These are phyloP conservation scores for Taiwanofungus camphoratus DNA, from an alignment of 1,284 basidiomycete genomes.

Conservation along the genomic window DNA sequence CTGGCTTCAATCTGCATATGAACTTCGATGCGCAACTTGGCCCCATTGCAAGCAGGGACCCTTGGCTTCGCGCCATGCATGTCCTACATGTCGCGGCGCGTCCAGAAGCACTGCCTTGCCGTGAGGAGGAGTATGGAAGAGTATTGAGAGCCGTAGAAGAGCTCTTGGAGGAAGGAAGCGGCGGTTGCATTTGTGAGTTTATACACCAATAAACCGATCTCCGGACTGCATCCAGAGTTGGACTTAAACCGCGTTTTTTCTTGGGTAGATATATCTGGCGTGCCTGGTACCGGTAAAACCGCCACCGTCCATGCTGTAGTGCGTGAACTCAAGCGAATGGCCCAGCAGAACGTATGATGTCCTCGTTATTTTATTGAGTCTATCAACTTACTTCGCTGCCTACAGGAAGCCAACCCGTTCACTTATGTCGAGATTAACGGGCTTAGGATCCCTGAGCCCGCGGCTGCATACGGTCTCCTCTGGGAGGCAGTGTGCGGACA, in stretches of 20 bases:
- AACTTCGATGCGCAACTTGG: slow-evolving; percentile 17
- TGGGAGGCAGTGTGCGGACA: slow-evolving; percentile 87
- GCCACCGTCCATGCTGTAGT: slow-evolving; percentile 94
- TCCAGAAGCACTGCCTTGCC: slow-evolving; percentile 86
- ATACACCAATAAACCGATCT: not conserved
- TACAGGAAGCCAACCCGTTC: slow-evolving; percentile 86
- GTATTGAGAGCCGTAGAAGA: slow-evolving; percentile 80
- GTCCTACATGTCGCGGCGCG: slow-evolving; percentile 91
- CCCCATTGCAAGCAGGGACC: slow-evolving; percentile 55
- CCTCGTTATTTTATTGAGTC: not conserved
- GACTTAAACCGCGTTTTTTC: too few species aligned
- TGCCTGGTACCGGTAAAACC: slow-evolving; percentile 98
- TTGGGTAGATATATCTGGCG: slow-evolving; percentile 84
- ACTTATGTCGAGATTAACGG: slow-evolving; percentile 99
- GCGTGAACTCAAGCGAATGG: slow-evolving; percentile 83
- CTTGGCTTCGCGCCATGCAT: slow-evolving; percentile 82
- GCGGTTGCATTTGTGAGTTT: slow-evolving; percentile 88
- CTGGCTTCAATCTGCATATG: slow-evolving; percentile 31
- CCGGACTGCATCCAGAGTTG: not conserved
- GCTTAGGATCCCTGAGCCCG: slow-evolving; percentile 84
- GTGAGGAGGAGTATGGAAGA: slow-evolving; percentile 82
- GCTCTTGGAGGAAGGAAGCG: slow-evolving; percentile 86
- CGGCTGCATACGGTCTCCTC: slow-evolving; percentile 81
- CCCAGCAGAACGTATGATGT: slow-evolving; percentile 62
- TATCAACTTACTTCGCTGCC: not conserved